Percentiles rank a stretch among this genome's conserved stretches.
phyloP scores from a whole-genome alignment of 2,329 filamentous ascomycete genomes.

The Grosmannia clavigera region DNA sequence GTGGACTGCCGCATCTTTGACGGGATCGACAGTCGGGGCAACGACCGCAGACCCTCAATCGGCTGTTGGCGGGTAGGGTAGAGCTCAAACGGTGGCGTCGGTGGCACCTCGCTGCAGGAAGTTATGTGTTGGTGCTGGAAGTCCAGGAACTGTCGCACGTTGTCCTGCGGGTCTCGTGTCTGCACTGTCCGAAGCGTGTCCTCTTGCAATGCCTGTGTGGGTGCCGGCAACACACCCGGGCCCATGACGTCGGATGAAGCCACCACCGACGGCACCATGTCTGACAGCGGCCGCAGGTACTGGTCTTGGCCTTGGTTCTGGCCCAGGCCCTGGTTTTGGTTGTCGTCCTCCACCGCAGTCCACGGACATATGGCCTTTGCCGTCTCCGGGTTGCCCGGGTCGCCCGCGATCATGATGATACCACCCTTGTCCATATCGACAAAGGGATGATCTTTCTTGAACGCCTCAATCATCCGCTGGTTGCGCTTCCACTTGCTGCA shows the following conservation, averaged over 20 bases:
- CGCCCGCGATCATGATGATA: slow-evolving; percentile 63
- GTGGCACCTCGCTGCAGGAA: slow-evolving; percentile 44
- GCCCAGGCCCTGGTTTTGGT: neutral
- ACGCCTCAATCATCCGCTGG: slow-evolving; percentile 61
- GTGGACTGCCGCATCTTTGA: slow-evolving; percentile 16
- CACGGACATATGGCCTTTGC: slow-evolving; percentile 39
- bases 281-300: slow-evolving; percentile 54
- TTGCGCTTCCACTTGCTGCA: slow-evolving; percentile 75
- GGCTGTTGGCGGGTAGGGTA: slow-evolving; percentile 32
- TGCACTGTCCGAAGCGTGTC: slow-evolving; percentile 58
- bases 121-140: slow-evolving; percentile 55
- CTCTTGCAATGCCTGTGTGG: slow-evolving; percentile 60
- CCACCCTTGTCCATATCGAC: slow-evolving; percentile 46
- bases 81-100: slow-evolving; percentile 58
- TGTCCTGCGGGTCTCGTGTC: slow-evolving; percentile 75
- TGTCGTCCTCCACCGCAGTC: neutral
- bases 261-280: slow-evolving; percentile 68
- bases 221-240: slow-evolving; percentile 37
- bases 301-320: slow-evolving; percentile 23
- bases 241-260: slow-evolving; percentile 87
- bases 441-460: slow-evolving; percentile 65
- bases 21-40: slow-evolving; percentile 53
- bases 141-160: slow-evolving; percentile 78
- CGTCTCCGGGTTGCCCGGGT: slow-evolving; percentile 65
- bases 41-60: slow-evolving; percentile 41